These are phyloP conservation scores for Pythium graminicola DNA, from an alignment of 352 stramenopile genomes.

Conservation along the genomic window DNA sequence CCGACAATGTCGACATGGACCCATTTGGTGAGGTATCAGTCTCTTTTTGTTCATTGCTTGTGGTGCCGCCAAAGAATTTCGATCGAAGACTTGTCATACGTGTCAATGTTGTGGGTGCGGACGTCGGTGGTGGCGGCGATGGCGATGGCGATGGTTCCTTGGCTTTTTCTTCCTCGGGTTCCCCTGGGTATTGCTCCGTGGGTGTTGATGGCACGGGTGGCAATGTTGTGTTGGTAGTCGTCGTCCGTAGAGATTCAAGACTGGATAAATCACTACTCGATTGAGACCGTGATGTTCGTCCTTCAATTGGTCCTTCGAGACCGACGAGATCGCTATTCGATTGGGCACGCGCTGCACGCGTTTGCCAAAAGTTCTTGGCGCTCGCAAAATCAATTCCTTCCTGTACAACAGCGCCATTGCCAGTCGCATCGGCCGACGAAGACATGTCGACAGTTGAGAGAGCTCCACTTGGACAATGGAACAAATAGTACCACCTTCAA, in stretches of 20 bases:
- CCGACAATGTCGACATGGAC: slow-evolving; percentile 14
- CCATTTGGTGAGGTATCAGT: slow-evolving; percentile 7
- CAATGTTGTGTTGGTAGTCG: too few relatives aligned
- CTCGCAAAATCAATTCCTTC: slow-evolving; percentile 34
- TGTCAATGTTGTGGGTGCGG: slow-evolving; percentile 1
- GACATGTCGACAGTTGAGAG: slow-evolving; percentile 1
- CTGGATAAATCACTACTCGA: too few relatives aligned
- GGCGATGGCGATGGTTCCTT: not conserved
- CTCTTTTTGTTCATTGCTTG: slow-evolving; percentile 14
- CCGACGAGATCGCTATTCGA: slow-evolving; percentile 9
- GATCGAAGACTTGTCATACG: slow-evolving; percentile 19
- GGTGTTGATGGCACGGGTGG: slow-evolving; percentile 10
- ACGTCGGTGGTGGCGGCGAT: not conserved
- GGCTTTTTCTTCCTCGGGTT: slow-evolving; percentile 9
- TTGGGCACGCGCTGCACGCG: slow-evolving; percentile 35
- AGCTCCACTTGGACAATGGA: too few relatives aligned
- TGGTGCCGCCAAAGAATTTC: slow-evolving; percentile 14
- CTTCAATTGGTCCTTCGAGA: too few relatives aligned
- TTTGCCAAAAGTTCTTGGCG: slow-evolving; percentile 66
- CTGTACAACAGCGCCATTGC: slow-evolving; percentile 1
- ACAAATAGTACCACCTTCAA: not conserved
- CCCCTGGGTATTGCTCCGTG: slow-evolving; percentile 12
- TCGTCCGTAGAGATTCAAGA: too few relatives aligned
- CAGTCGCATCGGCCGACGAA: not conserved
- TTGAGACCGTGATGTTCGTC: too few relatives aligned